Evolutionary conservation across 2,329 filamentous ascomycete species (phyloP), one percentile per base, ranked within the genome.

Genomic region (Aspergillus eucalypticola): DNA sequence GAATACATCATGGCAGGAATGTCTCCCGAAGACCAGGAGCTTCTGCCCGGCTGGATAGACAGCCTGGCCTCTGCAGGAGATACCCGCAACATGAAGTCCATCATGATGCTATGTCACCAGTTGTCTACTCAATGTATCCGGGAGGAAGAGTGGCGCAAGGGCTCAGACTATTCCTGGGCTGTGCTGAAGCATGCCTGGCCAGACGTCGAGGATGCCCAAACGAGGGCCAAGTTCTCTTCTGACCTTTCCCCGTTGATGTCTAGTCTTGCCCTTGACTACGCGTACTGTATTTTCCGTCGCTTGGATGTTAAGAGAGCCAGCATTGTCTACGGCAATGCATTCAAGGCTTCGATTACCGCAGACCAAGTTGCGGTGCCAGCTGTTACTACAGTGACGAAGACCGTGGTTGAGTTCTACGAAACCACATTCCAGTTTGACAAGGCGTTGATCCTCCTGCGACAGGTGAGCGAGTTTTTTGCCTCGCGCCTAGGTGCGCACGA

Each of bases 361-460:
- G 73, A 75, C 6, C 70, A 63, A 35, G 72, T 74, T 0, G 67
- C 72, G 8, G 72, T 75, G 10, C 64, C 69, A 2, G 71, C 70
- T 8, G 69, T 74, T 6, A 64, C 69, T 10, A 67, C 71, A 3
- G 73, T 73, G 2, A 69, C 72, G 17, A 75, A 74, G 62, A 72
- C 72, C 0, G 70, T 75, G 7, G 70, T 75, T 15, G 73, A 75
- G 56, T 75, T 75, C 59, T 74, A 74, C 17, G 73, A 75, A 52
- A 75, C 68, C 1, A 74, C 73, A 1, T 75, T 72, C 68, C 73
- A 75, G 42, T 75, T 75, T 58, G 67, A 68, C 21, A 73, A 69
- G 53, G 73, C 73, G 1, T 56, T 75, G 5, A 59, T 61, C 29
- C 56, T 75, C 8, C 66, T 75, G 1, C 68, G 71, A 27, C 69